Percentiles rank a stretch among this genome's conserved stretches.
Evolutionary conservation across 1,284 basidiomycete species (phyloP).

Genomic region (Ganoderma lucidum): DNA sequence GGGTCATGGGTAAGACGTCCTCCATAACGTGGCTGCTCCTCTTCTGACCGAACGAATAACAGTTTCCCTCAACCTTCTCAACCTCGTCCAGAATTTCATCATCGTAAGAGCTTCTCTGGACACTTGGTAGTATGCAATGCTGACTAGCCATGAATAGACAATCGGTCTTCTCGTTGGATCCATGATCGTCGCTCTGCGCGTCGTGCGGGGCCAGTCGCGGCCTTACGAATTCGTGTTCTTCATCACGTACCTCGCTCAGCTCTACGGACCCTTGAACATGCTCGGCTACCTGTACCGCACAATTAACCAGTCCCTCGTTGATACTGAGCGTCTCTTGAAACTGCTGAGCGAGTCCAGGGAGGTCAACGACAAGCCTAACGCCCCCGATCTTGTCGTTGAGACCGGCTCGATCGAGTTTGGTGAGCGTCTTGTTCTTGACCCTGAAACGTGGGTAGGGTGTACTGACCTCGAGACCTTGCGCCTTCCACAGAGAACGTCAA

Average conservation of each 20-base stretch:
- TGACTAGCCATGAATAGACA: conserved; percentile 50
- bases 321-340: conserved; percentile 80
- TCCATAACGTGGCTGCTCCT: neutral
- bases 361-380: conserved; percentile 81
- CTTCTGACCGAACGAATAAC: conserved; percentile 10
- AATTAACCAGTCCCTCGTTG: conserved; percentile 79
- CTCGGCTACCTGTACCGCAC: conserved; percentile 79
- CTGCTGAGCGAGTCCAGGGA: conserved; percentile 82
- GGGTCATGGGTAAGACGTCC: conserved; percentile 65
- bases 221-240: conserved; percentile 79
- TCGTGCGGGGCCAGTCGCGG: conserved; percentile 57
- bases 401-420: conserved; percentile 88
- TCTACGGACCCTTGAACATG: conserved; percentile 78
- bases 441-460: neutral
- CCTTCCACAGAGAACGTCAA: conserved; percentile 69
- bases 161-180: conserved; percentile 81
- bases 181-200: conserved; percentile 75
- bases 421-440: conserved; percentile 42
- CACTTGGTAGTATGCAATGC: conserved; percentile 1
- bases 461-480: conserved; percentile 11
- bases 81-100: conserved; percentile 82
- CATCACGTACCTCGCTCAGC: conserved; percentile 82
- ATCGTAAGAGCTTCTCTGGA: conserved; percentile 54
- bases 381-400: conserved; percentile 76
- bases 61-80: conserved; percentile 78